Percentiles rank a stretch among this genome's conserved stretches.
These are phyloP conservation scores for Xylaria grammica DNA, from an alignment of 495 filamentous ascomycete genomes.

Conservation along the genomic window DNA sequence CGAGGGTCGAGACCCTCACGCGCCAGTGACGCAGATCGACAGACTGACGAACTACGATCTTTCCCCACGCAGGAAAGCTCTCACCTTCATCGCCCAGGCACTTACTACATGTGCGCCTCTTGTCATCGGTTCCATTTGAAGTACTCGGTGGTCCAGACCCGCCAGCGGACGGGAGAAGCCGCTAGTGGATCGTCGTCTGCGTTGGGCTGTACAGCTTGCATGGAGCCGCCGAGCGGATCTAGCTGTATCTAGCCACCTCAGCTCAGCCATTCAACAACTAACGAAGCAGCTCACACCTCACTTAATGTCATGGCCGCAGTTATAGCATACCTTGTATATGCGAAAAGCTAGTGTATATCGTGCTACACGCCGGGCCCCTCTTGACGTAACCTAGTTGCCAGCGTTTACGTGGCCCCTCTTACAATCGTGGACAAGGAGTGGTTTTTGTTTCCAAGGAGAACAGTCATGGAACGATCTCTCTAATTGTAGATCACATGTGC, in stretches of 20 bases:
- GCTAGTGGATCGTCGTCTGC: neutral
- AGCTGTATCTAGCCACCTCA: neutral
- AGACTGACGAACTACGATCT: neutral
- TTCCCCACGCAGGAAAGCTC: neutral
- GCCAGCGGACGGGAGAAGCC: neutral
- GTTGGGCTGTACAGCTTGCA: neutral
- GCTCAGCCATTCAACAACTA: neutral
- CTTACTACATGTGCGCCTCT: neutral
- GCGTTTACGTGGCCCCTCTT: neutral
- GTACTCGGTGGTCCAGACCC: neutral
- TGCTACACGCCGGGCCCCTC: neutral
- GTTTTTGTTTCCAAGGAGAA: neutral
- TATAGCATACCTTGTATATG: neutral
- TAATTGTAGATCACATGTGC: neutral
- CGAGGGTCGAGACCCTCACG: neutral
- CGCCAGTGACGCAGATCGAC: neutral
- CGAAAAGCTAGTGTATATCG: neutral
- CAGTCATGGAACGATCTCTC: neutral
- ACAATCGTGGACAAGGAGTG: neutral
- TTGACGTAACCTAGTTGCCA: neutral
- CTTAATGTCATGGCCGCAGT: neutral
- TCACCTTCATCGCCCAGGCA: neutral
- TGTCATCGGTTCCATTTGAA: neutral
- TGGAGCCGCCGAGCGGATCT: conserved; percentile 2
- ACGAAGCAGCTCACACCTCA: neutral